Evolutionary conservation across 208 protist genomes (phyloP).

Genomic region (Crithidia fasciculata): DNA sequence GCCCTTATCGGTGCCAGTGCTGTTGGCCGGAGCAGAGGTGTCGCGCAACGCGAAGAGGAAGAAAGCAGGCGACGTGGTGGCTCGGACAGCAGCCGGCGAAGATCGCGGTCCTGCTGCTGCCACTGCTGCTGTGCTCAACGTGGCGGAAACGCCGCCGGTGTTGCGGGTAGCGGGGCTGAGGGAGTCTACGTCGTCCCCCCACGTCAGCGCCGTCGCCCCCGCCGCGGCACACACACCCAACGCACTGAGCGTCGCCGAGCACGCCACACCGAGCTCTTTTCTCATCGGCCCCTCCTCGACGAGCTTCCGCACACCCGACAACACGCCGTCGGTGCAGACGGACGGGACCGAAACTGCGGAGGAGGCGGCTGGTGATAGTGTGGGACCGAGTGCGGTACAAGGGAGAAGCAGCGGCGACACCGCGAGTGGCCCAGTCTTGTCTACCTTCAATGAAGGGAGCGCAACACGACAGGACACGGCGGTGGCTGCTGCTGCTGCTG

Average conservation of each 20-base stretch:
- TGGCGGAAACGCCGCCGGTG: too few species aligned
- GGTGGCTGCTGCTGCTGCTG: too few species aligned
- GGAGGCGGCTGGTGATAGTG: neutral
- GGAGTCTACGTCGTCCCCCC: neutral
- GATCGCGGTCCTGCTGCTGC: too few species aligned
- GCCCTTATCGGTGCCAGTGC: slow-evolving; percentile 5
- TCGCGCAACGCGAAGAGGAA: neutral
- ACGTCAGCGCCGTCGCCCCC: neutral
- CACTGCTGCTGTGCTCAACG: too few species aligned
- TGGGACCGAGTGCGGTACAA: too few species aligned
- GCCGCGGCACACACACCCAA: neutral
- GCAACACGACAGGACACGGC: too few species aligned
- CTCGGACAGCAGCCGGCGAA: too few species aligned
- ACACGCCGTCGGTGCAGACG: neutral
- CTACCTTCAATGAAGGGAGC: too few species aligned
- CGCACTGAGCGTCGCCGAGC: neutral
- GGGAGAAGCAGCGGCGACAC: too few species aligned
- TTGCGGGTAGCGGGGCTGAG: too few species aligned
- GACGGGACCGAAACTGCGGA: neutral
- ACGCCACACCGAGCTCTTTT: slow-evolving; percentile 3
- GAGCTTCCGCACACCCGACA: neutral
- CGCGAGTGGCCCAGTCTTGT: too few species aligned
- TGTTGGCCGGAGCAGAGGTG: neutral
- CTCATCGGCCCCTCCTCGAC: slow-evolving; percentile 12
- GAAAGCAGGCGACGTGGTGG: neutral